Evolutionary conservation across 306 rosid species (phyloP).

Genomic region (Glycyrrhiza uralensis): DNA sequence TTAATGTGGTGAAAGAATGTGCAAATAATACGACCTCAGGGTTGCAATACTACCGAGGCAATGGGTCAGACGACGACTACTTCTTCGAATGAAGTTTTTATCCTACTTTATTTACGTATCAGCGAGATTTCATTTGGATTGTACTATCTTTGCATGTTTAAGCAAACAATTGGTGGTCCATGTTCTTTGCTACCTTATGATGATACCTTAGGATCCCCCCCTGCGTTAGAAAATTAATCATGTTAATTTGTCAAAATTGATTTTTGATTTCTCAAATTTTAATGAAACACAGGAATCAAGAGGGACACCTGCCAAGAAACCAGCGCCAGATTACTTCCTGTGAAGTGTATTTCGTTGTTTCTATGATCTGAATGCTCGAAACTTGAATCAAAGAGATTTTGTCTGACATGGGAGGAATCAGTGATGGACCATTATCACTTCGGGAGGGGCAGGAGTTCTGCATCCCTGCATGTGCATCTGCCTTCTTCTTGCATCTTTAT

Average conservation of each 20-base stretch:
- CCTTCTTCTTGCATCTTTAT: slow-evolving; percentile 34
- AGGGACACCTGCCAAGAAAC: slow-evolving; percentile 83
- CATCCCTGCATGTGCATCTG: slow-evolving; percentile 33
- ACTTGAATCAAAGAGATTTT: slow-evolving; percentile 25
- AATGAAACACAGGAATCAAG: slow-evolving; percentile 72
- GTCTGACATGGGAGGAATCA: slow-evolving; percentile 4
- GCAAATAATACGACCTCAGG: not conserved
- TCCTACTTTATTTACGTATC: not conserved
- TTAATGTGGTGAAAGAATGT: not conserved
- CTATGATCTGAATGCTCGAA: slow-evolving; percentile 31
- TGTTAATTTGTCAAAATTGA: not conserved
- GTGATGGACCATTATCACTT: slow-evolving; percentile 21
- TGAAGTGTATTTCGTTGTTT: slow-evolving; percentile 32
- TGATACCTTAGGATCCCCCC: not conserved
- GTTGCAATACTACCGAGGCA: not conserved
- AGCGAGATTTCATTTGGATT: slow-evolving; percentile 2
- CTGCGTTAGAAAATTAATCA: not conserved
- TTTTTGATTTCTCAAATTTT: not conserved
- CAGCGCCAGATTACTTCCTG: slow-evolving; percentile 97
- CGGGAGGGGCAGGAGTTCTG: slow-evolving; percentile 36
- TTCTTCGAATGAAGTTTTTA: not conserved
- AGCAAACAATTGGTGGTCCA: not conserved
- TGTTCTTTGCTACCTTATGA: not conserved
- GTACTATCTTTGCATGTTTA: slow-evolving; percentile 9
- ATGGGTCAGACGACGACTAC: too few relatives aligned